These are phyloP conservation scores for Centaurea solstitialis DNA, from an alignment of 129 eudicot genomes.

Conservation along the genomic window DNA sequence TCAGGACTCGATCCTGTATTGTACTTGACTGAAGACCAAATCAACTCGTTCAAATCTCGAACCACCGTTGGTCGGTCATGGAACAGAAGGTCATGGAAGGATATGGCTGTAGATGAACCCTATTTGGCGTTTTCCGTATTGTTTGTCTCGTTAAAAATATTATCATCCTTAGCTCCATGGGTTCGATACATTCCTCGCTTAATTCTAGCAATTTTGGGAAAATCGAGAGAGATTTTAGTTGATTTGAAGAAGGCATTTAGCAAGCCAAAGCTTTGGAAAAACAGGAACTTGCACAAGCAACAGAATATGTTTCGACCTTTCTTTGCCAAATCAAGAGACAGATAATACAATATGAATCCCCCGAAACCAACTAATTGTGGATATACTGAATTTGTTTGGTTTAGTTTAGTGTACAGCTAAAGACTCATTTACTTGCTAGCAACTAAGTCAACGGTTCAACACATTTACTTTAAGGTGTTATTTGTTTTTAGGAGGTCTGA, in stretches of 20 bases:
- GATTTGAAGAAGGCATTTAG: constrained; percentile 53
- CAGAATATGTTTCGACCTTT: background rate
- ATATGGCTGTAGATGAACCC: constrained; percentile 42
- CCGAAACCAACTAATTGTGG: background rate
- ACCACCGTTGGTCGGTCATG: constrained; percentile 23
- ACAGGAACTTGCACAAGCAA: constrained; percentile 33
- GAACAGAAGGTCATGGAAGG: constrained; percentile 36
- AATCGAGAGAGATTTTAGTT: constrained; percentile 45
- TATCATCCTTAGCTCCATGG: constrained; percentile 41
- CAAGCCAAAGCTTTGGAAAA: constrained; percentile 46
- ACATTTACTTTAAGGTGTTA: too few species aligned
- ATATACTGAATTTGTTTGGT: background rate
- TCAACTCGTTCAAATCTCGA: background rate
- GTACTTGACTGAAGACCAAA: constrained; percentile 20
- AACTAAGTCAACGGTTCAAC: background rate
- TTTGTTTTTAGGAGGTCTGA: too few species aligned
- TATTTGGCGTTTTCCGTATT: constrained; percentile 36
- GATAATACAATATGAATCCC: background rate
- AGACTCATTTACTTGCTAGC: background rate
- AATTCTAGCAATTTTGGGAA: constrained; percentile 59
- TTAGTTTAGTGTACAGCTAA: background rate
- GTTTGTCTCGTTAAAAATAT: constrained; percentile 42
- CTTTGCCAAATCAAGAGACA: background rate
- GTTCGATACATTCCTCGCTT: constrained; percentile 32
- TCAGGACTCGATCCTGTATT: constrained; percentile 25